These are phyloP conservation scores for Magnolia changhungtana DNA, from an alignment of 164 flowering plant genomes.

Conservation along the genomic window DNA sequence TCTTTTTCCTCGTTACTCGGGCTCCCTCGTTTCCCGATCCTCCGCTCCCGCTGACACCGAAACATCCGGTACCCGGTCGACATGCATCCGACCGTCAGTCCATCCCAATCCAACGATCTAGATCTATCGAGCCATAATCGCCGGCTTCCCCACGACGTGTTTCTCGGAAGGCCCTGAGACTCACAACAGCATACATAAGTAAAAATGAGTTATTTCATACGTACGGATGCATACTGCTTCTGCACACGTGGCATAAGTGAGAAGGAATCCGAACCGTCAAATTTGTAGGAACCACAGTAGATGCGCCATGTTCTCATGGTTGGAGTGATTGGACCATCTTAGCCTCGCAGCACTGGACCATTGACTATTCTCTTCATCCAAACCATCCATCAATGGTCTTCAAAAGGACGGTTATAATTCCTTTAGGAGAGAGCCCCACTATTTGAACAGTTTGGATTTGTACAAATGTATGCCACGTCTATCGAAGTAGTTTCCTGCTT, in stretches of 20 bases:
- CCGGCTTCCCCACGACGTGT: constrained; percentile 36
- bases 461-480: too few relatives aligned
- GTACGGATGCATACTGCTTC: background rate
- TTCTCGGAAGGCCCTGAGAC: constrained; percentile 28
- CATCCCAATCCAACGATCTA: constrained; percentile 8
- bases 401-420: too few relatives aligned
- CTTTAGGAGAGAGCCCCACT: too few relatives aligned
- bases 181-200: background rate
- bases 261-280: background rate
- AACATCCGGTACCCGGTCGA: constrained; percentile 24
- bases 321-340: too few relatives aligned
- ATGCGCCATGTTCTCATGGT: background rate
- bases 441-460: too few relatives aligned
- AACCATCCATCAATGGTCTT: too few relatives aligned
- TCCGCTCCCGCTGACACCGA: constrained; percentile 48
- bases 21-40: constrained; percentile 36
- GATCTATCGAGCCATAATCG: constrained; percentile 23
- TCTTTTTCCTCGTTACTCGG: constrained; percentile 20
- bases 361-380: too few relatives aligned
- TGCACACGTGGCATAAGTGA: background rate
- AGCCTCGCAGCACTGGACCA: too few relatives aligned
- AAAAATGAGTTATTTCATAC: too few relatives aligned
- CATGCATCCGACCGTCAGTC: constrained; percentile 19
- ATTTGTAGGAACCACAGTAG: background rate
- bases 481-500: too few relatives aligned